phyloP scores from a whole-genome alignment of 192 early-diverging fungal species.

The Coemansia sp. region DNA sequence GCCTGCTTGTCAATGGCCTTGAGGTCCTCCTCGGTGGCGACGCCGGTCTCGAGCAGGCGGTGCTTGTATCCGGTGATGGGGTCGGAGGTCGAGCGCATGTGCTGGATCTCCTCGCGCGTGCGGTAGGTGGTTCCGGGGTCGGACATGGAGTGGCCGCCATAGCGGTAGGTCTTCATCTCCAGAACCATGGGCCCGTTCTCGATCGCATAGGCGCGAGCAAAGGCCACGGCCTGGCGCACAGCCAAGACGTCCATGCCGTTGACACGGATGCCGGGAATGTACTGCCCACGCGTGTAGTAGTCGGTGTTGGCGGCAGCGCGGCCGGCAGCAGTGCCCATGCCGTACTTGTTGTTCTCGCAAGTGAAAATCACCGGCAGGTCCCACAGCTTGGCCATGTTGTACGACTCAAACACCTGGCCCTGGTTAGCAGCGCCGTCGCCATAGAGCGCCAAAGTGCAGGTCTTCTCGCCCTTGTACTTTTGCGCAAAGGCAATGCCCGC shows the following conservation, averaged over 20 bases:
- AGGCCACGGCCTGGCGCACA: constrained; percentile 78
- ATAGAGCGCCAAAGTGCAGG: constrained; percentile 89
- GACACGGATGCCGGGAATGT: constrained; percentile 91
- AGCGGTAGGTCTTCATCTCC: constrained; percentile 97
- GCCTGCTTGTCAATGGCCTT: constrained; percentile 95
- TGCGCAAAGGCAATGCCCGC: constrained; percentile 88
- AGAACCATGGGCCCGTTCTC: constrained; percentile 86
- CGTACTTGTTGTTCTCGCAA: constrained; percentile 99
- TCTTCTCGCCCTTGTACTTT: constrained; percentile 76
- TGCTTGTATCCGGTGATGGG: constrained; percentile 92
- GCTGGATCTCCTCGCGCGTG: constrained; percentile 97
- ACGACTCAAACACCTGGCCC: constrained; percentile 98
- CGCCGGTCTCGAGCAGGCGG: constrained; percentile 67
- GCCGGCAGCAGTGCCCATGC: constrained; percentile 91
- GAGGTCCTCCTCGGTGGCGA: constrained; percentile 80
- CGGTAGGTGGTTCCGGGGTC: constrained; percentile 99
- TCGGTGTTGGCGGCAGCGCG: constrained; percentile 91
- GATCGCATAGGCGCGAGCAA: constrained; percentile 81
- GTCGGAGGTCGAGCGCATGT: constrained; percentile 93
- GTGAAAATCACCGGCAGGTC: constrained; percentile 88
- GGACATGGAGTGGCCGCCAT: constrained; percentile 99
- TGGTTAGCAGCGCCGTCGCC: constrained; percentile 98
- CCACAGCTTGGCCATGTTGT: constrained; percentile 99
- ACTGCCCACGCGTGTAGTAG: constrained; percentile 95
- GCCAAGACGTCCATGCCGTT: constrained; percentile 96